Base-by-base conservation (phyloP, 2,329 filamentous ascomycete species). In the Fusarium brachygibbosum region DNA sequence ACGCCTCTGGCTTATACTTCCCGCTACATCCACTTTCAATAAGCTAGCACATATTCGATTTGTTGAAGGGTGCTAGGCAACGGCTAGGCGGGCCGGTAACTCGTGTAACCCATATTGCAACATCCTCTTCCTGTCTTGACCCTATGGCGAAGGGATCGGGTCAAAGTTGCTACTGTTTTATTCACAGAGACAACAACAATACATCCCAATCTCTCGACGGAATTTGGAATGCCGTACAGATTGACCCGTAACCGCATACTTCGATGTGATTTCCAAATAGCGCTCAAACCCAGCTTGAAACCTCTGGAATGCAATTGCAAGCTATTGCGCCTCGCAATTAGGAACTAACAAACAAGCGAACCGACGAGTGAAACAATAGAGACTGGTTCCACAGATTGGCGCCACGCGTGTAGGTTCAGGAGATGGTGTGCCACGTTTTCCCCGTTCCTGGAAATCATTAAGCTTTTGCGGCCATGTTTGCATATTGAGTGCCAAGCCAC, bases 261-360 rank as follows among this genome's bases (percentile, higher is more conserved):
- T 17, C 5, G 23, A 6, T 25, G 23, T 8, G 16, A 17, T 19
- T 9, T 31, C 17, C 4, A 17, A 9, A 31, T 21, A 6, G 17
- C 12, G 10, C 23, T 42, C 16, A 19, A 19, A 29, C 7, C 11
- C 5, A 21, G 13, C 25, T 5, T 19, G 17, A 45, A 19, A 19
- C 8, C n/a, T 8, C 10, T 50, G 58, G 58, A 59, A 60, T 59
- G 58, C 29, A 50, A 6, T 5, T 8, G 19, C 9, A 50, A 41
- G 25, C 31, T 58, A 60, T 59, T 31, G 12, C 17, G 25, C 13
- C n/a, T 21, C 53, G 34, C 31, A 31, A 37, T n/a, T 29, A 25
- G 42, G 12, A 29, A 31, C 32, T 14, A 29, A 31, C 32, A 5
- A 21, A 29, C 12, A 41, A 38, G n/a, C 29, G 8, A 29, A 29